phyloP scores from a whole-genome alignment of 805 yeast species.

The Sporopachydermia quercuum region DNA sequence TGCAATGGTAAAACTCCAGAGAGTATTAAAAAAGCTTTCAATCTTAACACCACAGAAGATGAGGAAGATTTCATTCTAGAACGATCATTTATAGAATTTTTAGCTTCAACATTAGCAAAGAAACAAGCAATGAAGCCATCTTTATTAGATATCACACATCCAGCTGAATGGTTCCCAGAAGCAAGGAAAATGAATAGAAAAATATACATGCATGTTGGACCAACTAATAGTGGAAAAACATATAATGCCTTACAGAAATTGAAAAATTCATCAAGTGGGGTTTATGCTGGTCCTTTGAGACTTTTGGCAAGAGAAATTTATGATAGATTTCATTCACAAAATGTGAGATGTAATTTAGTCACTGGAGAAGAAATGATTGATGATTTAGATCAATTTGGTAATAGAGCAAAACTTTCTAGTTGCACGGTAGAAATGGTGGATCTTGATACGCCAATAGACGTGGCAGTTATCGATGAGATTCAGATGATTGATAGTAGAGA shows the following conservation, averaged over 20 bases:
- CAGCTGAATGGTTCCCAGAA: constrained; percentile 71
- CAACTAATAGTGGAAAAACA: constrained; percentile 94
- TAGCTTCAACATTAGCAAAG: neutral
- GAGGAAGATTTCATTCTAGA: neutral
- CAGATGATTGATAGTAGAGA: constrained; percentile 77
- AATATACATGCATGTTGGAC: constrained; percentile 89
- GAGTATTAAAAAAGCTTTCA: neutral
- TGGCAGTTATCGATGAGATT: constrained; percentile 87
- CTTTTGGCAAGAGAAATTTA: constrained; percentile 83
- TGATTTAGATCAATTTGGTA: constrained; percentile 50
- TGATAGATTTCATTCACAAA: constrained; percentile 58
- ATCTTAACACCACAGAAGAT: neutral
- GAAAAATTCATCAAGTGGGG: constrained; percentile 54
- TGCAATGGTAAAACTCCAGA: neutral
- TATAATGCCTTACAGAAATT: constrained; percentile 63
- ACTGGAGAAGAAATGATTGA: constrained; percentile 93
- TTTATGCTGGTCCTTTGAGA: constrained; percentile 89
- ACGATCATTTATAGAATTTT: neutral
- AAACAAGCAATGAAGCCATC: neutral
- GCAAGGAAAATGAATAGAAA: constrained; percentile 71
- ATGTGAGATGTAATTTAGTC: constrained; percentile 61
- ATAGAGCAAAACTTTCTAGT: constrained; percentile 58
- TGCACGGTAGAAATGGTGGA: constrained; percentile 94
- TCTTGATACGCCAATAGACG: constrained; percentile 51
- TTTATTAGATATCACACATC: constrained; percentile 35